A percentile compares a stretch with the other conserved stretches of the same genome.
These are phyloP conservation scores for Xylariales sp. DNA, from an alignment of 2,329 filamentous ascomycete genomes.

Conservation along the genomic window DNA sequence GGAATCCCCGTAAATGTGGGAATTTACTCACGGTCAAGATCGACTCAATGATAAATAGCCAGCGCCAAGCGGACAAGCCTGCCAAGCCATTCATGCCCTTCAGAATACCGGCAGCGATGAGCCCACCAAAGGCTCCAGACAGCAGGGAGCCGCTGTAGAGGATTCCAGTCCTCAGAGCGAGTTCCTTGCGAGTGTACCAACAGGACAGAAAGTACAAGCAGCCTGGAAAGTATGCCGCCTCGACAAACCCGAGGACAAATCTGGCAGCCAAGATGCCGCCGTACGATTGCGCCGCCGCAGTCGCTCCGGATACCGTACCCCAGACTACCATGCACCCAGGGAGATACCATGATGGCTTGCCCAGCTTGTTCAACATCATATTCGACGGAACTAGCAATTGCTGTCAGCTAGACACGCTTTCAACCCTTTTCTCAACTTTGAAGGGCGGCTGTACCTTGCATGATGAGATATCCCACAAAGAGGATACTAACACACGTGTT, in stretches of 20 bases:
- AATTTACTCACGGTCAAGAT: background rate
- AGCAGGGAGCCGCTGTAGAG: slow-evolving; percentile 53
- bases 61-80: slow-evolving; percentile 46
- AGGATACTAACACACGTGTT: slow-evolving; percentile 24
- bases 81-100: slow-evolving; percentile 43
- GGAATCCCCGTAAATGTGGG: no score
- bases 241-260: slow-evolving; percentile 34
- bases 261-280: slow-evolving; percentile 30
- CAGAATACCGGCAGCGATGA: slow-evolving; percentile 48
- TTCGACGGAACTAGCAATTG: slow-evolving; percentile 28
- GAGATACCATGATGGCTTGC: slow-evolving; percentile 35
- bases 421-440: background rate
- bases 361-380: slow-evolving; percentile 35
- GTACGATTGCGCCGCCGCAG: slow-evolving; percentile 30
- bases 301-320: slow-evolving; percentile 36
- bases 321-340: slow-evolving; percentile 34
- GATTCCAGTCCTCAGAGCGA: slow-evolving; percentile 45
- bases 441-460: slow-evolving; percentile 14
- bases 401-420: background rate
- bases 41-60: slow-evolving; percentile 22
- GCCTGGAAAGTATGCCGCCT: slow-evolving; percentile 41
- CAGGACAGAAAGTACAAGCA: slow-evolving; percentile 47
- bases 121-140: slow-evolving; percentile 54
- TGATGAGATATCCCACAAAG: slow-evolving; percentile 24
- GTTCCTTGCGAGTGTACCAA: slow-evolving; percentile 53